phyloP scores from a whole-genome alignment of 164 flowering plant species.

The Liquidambar formosana region DNA sequence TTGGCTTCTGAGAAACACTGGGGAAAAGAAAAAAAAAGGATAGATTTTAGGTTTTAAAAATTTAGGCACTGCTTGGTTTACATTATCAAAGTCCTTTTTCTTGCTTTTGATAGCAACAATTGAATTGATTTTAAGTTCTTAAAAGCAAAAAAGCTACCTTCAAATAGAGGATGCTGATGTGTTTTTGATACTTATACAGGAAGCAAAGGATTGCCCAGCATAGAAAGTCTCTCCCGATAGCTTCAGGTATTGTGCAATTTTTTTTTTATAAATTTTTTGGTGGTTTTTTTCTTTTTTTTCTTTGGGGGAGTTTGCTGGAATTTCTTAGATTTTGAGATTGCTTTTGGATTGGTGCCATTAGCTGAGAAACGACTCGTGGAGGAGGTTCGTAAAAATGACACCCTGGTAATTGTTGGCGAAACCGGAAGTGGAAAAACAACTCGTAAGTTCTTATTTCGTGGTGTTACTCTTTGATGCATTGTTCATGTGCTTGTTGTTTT shows the following conservation, averaged over 20 bases:
- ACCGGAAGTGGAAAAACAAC: constrained; percentile 99
- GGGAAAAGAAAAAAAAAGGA: no score
- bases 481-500: not conserved
- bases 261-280: not conserved
- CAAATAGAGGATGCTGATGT: not conserved
- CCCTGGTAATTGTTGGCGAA: constrained; percentile 86
- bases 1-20: no score
- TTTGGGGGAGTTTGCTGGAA: no score
- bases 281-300: no score
- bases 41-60: no score
- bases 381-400: constrained; percentile 71
- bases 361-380: constrained; percentile 64
- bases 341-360: not conserved
- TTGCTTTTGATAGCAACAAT: no score
- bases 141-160: no score
- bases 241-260: constrained; percentile 50
- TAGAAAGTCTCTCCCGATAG: constrained; percentile 78
- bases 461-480: not conserved
- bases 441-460: constrained; percentile 50
- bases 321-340: not conserved
- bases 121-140: no score
- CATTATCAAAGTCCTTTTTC: no score
- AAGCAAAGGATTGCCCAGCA: constrained; percentile 55
- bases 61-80: no score
- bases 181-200: constrained; percentile 36